These are phyloP conservation scores for Plasmodium ovale DNA, from an alignment of 169 alveolate genomes.

Conservation along the genomic window DNA sequence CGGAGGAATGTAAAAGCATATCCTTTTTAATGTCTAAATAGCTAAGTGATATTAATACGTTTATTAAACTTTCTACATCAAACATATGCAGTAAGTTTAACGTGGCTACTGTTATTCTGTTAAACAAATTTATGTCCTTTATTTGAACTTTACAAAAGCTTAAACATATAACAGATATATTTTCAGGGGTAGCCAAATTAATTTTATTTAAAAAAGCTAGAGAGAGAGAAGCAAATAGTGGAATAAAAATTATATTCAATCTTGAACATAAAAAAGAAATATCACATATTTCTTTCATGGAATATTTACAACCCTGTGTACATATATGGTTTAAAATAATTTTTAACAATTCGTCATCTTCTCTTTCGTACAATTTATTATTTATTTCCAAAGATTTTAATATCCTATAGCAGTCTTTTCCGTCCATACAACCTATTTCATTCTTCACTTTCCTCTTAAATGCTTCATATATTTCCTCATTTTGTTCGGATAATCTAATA, in stretches of 20 bases:
- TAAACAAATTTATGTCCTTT: conserved; percentile 62
- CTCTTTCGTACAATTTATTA: conserved; percentile 48
- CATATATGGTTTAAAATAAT: conserved; percentile 30
- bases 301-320: conserved; percentile 48
- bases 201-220: conserved; percentile 62
- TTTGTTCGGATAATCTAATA: conserved; percentile 40
- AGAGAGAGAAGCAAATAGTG: conserved; percentile 70
- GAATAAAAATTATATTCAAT: conserved; percentile 45
- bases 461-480: conserved; percentile 35
- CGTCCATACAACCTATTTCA: conserved; percentile 49
- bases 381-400: conserved; percentile 65
- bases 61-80: conserved; percentile 63
- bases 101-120: conserved; percentile 62
- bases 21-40: conserved; percentile 41
- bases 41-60: conserved; percentile 22
- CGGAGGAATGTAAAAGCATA: conserved; percentile 45
- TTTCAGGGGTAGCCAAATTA: conserved; percentile 52
- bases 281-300: conserved; percentile 73
- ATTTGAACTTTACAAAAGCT: conserved; percentile 70
- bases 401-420: conserved; percentile 69
- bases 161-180: conserved; percentile 58
- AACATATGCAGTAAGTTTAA: conserved; percentile 35
- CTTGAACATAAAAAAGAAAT: conserved; percentile 68
- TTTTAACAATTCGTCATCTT: conserved; percentile 41
- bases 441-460: conserved; percentile 19